Base-by-base conservation (phyloP, 495 filamentous ascomycete species). In the Talaromyces thailandensis region DNA sequence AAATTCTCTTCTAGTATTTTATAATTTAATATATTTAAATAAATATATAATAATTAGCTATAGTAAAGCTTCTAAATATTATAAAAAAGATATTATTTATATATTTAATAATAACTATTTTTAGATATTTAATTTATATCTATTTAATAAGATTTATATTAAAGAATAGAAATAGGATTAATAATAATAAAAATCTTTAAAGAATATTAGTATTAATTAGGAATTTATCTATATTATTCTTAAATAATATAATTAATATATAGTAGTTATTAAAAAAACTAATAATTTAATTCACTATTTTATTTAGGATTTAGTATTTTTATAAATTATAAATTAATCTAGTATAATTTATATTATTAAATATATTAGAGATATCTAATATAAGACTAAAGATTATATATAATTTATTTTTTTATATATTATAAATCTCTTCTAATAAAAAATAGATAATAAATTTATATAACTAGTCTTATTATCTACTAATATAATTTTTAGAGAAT, bases 131-230 rank as follows among this genome's bases (percentile, higher is more conserved):
- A 14, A 9, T 45, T 45, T 45, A 45, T 45, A 14, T 45, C 18
- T 45, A 45, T 9, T 45, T 45, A 14, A 45, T 35, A 45, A 32
- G 56, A 57, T 16, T 58, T 57, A 14, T 56, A 32, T 58, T 57
- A 25, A 58, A 63, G 11, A 53, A 64, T 40, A 63, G 58, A 58
- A 64, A n/a, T n/a, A n/a, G n/a, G n/a, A 64, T 37, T 64, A 64
- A 26, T 23, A 56, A 32, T 64, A 64, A 64, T 64, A 64, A 53
- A 51, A 16, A 51, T 55, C 12, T 21, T 31, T 64, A 53, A 24
- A 35, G 59, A 25, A 16, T n/a, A 1, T 64, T 58, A 64, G 28
- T 63, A 63, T 56, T 18, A 28, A 32, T 45, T 64, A 63, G 7
- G 32, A 29, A 63, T 64, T 57, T 65, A 65, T 23, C 58, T 32